These are phyloP conservation scores for Lineolata rhizophorae DNA, from an alignment of 495 filamentous ascomycete species.

Conservation along the genomic window DNA sequence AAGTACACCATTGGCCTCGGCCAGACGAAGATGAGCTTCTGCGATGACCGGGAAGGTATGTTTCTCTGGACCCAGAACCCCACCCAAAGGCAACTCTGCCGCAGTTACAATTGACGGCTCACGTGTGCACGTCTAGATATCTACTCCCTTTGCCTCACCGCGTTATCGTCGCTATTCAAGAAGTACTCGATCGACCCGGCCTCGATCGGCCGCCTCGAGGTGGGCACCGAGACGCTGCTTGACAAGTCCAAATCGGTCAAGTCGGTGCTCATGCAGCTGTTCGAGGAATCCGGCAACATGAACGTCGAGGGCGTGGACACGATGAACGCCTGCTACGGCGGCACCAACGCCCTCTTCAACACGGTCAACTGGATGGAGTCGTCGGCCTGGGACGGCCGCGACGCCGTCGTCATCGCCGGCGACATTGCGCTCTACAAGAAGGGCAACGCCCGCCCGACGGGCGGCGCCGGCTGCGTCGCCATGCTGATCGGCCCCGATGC, in stretches of 20 bases:
- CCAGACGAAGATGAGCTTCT: conserved; percentile 99
- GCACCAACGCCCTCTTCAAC: conserved; percentile 96
- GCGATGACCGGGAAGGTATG: conserved; percentile 93
- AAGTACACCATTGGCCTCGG: conserved; percentile 99
- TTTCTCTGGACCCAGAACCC: conserved; percentile 2
- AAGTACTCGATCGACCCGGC: conserved; percentile 88
- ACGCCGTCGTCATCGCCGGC: conserved; percentile 83
- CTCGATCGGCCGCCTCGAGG: conserved; percentile 82
- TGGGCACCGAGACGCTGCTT: conserved; percentile 92
- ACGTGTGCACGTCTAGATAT: conserved; percentile 56
- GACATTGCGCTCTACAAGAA: conserved; percentile 98
- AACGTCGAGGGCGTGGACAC: conserved; percentile 95
- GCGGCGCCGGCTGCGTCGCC: conserved; percentile 85
- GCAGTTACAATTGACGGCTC: too few species aligned
- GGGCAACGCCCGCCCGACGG: conserved; percentile 84
- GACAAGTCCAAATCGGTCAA: conserved; percentile 99
- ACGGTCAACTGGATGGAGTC: conserved; percentile 94
- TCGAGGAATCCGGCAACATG: conserved; percentile 60
- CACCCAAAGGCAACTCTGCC: background rate
- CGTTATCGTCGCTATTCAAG: conserved; percentile 63
- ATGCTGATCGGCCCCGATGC: conserved; percentile 88
- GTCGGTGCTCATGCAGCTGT: conserved; percentile 97
- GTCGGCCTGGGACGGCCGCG: conserved; percentile 88
- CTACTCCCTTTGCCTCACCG: conserved; percentile 89
- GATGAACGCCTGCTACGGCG: conserved; percentile 95